Base-by-base conservation (phyloP, 176 grass and related monocot genomes). In the Dendrocalamus sinicus region DNA sequence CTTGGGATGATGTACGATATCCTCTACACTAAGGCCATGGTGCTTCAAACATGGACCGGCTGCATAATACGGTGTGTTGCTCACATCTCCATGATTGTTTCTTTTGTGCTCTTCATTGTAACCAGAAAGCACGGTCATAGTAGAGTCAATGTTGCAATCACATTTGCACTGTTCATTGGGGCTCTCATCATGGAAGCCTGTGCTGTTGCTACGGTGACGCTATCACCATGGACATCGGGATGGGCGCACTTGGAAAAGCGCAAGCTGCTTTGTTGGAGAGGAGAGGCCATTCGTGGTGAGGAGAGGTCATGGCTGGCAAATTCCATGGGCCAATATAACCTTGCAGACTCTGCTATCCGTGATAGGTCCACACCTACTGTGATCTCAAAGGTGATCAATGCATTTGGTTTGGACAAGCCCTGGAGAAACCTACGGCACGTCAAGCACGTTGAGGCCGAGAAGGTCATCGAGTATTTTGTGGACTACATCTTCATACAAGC, bases 1-100 rank as follows among this genome's bases (percentile, higher is more conserved):
- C 73, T 75, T 75, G 28, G 28, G 24, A 75, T 75, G 73, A 75
- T 75, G 72, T 75, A 19, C 14, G 48, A 54, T 57, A 5, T 22
- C 28, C 51, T 76, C 0, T 76, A 76, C 51, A 76, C 73, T 1
- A 55, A 57, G 17, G 28, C 17, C 30, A 57, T 39, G 16, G 28
- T 57, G 30, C 24, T 76, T 12, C 28, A 39, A 30, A 39, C 12
- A 76, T 30, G 16, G 51, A 20, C 28, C 0, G 48, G 73, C 19
- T 32, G 7, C 26, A 3, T 76, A 58, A 10, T 57, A 13, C 51
- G 52, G 19, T 22, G 28, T 40, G 30, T 20, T 20, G 51, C 44
- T 4, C 73, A 39, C 16, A 39, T 39, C 28, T 58, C n/a, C 19
- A 58, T 22, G 32, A 8, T 20, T 2, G 9, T 28, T 57, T 30